Percentiles rank a stretch among this genome's conserved stretches.
Conservation (phyloP, 257 asterid genomes). For the Primulina tabacum region DNA sequence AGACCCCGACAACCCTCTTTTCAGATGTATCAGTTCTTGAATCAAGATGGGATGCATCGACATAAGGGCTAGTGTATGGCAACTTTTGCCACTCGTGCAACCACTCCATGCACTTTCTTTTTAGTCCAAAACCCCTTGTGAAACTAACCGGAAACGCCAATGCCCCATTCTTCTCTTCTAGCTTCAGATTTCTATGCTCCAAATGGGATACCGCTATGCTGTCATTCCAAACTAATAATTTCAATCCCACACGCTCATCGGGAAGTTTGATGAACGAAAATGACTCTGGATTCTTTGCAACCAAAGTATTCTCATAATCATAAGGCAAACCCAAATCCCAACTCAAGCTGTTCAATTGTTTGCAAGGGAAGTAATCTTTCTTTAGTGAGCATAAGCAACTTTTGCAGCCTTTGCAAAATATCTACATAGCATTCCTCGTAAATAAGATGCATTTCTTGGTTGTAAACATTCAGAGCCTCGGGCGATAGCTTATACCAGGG, state of each 20-base stretch:
- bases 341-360: conserved; percentile 63
- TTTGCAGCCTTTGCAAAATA: conserved; percentile 63
- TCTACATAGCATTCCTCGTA: conserved; percentile 41
- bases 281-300: conserved; percentile 37
- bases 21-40: conserved; percentile 84
- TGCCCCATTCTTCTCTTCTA: conserved; percentile 25
- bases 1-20: conserved; percentile 83
- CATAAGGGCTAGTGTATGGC: conserved; percentile 80
- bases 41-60: conserved; percentile 65
- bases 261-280: conserved; percentile 45
- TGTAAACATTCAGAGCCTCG: conserved; percentile 42
- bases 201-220: conserved; percentile 58
- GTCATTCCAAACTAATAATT: conserved; percentile 61
- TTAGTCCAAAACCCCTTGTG: conserved; percentile 84
- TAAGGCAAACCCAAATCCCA: conserved; percentile 85
- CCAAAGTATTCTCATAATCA: conserved; percentile 47
- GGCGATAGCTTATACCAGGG: conserved; percentile 67
- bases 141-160: conserved; percentile 72
- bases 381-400: conserved; percentile 72
- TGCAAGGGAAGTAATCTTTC: conserved; percentile 68
- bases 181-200: conserved; percentile 37
- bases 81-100: conserved; percentile 85
- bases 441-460: conserved; percentile 38
- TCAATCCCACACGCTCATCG: conserved; percentile 68
- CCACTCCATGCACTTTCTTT: conserved; percentile 86